Conservation (phyloP, 2,329 filamentous ascomycete species). For the Thelonectria blattea region DNA sequence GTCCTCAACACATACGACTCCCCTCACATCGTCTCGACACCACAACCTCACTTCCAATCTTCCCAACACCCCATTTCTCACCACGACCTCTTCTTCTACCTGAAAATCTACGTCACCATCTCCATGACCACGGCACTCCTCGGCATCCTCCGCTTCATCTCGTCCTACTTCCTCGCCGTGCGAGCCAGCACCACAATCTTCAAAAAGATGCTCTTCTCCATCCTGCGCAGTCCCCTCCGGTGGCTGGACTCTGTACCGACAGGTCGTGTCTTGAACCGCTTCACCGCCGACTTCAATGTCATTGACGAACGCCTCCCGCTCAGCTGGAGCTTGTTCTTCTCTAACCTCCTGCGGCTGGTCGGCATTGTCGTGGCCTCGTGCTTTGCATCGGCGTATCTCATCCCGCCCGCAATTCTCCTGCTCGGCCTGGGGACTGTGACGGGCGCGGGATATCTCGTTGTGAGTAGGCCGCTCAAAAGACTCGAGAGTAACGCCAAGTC, state of each 20-base stretch:
- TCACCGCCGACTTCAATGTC: slow-evolving; percentile 76
- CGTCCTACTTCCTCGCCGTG: slow-evolving; percentile 68
- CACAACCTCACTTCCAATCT: slow-evolving; percentile 45
- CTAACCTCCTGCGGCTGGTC: slow-evolving; percentile 63
- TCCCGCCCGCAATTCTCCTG: slow-evolving; percentile 65
- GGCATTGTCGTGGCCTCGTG: slow-evolving; percentile 70
- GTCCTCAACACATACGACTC: slow-evolving; percentile 46
- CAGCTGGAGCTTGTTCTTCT: slow-evolving; percentile 64
- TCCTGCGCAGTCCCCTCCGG: slow-evolving; percentile 72
- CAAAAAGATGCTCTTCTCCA: slow-evolving; percentile 65
- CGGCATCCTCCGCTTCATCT: slow-evolving; percentile 65
- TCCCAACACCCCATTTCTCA: slow-evolving; percentile 38
- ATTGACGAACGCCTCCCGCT: slow-evolving; percentile 71
- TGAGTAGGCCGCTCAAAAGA: slow-evolving; percentile 74
- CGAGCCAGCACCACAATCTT: slow-evolving; percentile 71
- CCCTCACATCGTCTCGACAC: slow-evolving; percentile 50
- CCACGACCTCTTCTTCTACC: slow-evolving; percentile 63
- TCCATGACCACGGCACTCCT: slow-evolving; percentile 64
- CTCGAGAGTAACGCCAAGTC: slow-evolving; percentile 78
- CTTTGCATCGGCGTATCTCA: slow-evolving; percentile 70
- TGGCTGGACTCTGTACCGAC: slow-evolving; percentile 83
- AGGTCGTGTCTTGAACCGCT: slow-evolving; percentile 76
- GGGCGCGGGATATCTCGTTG: slow-evolving; percentile 66
- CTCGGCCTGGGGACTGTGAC: slow-evolving; percentile 61
- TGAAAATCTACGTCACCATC: slow-evolving; percentile 70